phyloP scores from a whole-genome alignment of 805 yeast species.

The Wickerhamiella allomyrinae region DNA sequence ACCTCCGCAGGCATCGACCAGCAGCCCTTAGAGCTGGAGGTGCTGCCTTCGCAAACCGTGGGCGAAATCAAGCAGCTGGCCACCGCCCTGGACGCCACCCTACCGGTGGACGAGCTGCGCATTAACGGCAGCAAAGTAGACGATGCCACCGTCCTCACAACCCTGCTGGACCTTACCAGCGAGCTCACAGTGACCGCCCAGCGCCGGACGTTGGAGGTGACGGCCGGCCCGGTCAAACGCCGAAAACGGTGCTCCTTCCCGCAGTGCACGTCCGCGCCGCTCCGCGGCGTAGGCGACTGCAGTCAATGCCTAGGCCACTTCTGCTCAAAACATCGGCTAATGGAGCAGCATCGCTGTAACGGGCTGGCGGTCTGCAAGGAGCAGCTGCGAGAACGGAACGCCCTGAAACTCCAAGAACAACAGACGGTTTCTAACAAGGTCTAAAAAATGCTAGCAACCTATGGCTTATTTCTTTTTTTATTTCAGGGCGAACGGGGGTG shows the following conservation, averaged over 20 bases:
- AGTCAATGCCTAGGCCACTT: conserved; percentile 70
- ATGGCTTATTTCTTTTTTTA: too few relatives aligned
- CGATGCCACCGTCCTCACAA: conserved; percentile 21
- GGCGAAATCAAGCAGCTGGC: conserved; percentile 23
- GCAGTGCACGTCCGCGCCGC: conserved; percentile 49
- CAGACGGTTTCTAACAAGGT: conserved; percentile 70
- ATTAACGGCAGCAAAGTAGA: conserved; percentile 21
- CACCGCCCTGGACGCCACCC: conserved; percentile 18
- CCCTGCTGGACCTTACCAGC: conserved; percentile 18
- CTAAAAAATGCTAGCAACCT: conserved; percentile 17
- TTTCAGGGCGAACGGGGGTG: too few relatives aligned
- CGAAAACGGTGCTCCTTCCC: conserved; percentile 37
- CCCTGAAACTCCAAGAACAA: conserved; percentile 66
- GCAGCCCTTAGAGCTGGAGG: conserved; percentile 16
- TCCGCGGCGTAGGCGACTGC: conserved; percentile 64
- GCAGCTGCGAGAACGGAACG: conserved; percentile 70
- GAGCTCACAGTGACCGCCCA: conserved; percentile 20
- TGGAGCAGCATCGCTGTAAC: conserved; percentile 71
- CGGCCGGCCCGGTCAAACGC: conserved; percentile 25
- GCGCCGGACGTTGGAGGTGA: conserved; percentile 19
- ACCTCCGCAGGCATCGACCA: conserved; percentile 10
- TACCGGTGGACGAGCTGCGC: conserved; percentile 19
- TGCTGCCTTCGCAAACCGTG: conserved; percentile 20
- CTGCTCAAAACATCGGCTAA: conserved; percentile 73
- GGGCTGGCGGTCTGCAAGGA: conserved; percentile 74